A percentile compares a stretch with the other conserved stretches of the same genome.
These are phyloP conservation scores for Aspergillus calidoustus DNA, from an alignment of 2,329 filamentous ascomycete genomes.

Conservation along the genomic window DNA sequence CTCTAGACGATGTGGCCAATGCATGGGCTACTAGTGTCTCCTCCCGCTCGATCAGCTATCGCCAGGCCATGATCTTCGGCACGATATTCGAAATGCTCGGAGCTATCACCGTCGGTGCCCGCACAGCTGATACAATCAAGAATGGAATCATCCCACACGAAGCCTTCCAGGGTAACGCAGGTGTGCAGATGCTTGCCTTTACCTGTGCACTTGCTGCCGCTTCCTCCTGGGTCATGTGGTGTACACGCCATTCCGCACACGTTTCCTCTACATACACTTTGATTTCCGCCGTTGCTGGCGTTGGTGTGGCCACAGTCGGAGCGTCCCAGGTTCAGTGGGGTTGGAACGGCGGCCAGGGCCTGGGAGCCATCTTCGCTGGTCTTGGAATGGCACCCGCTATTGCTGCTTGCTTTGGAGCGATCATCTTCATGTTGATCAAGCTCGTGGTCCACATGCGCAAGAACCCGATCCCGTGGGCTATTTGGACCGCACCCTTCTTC, in stretches of 20 bases:
- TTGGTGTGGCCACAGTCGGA: slow-evolving; percentile 69
- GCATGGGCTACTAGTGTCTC: slow-evolving; percentile 81
- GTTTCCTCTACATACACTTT: slow-evolving; percentile 75
- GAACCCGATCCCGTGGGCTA: slow-evolving; percentile 72
- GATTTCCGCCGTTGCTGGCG: slow-evolving; percentile 70
- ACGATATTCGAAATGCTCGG: slow-evolving; percentile 71
- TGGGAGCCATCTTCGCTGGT: slow-evolving; percentile 70
- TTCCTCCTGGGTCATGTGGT: slow-evolving; percentile 76
- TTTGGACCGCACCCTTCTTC: slow-evolving; percentile 74
- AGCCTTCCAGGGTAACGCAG: slow-evolving; percentile 64
- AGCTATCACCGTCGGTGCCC: slow-evolving; percentile 68
- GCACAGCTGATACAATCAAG: slow-evolving; percentile 78
- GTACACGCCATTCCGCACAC: slow-evolving; percentile 72
- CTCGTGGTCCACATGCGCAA: slow-evolving; percentile 70
- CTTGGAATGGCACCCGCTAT: slow-evolving; percentile 70
- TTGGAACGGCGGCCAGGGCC: slow-evolving; percentile 69
- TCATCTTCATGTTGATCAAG: slow-evolving; percentile 76
- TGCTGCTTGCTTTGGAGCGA: slow-evolving; percentile 66
- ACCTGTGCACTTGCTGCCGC: slow-evolving; percentile 38
- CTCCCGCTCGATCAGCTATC: slow-evolving; percentile 62
- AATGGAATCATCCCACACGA: slow-evolving; percentile 70
- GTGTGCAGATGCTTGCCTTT: slow-evolving; percentile 68
- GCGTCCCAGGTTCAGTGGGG: slow-evolving; percentile 68
- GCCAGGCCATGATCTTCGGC: slow-evolving; percentile 52
- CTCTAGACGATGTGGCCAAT: slow-evolving; percentile 75